Evolutionary conservation across 2,329 filamentous ascomycete genomes (phyloP).

Genomic region (Juglanconis juglandina): DNA sequence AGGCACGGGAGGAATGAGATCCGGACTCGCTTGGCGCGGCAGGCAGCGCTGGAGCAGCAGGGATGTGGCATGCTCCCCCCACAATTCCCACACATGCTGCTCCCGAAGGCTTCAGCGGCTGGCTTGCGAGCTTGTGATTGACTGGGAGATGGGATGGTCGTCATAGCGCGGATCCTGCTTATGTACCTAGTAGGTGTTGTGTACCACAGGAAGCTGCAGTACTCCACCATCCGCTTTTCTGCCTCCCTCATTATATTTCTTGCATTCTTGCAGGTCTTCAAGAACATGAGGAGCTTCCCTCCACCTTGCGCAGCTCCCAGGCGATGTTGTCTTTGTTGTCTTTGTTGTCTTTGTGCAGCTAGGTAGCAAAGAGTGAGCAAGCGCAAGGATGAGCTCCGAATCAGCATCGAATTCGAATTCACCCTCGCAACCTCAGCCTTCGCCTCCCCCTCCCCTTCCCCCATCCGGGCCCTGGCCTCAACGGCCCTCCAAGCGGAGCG

Average conservation of each 20-base stretch:
- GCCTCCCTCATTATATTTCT: neutral
- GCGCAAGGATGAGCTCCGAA: slow-evolving; percentile 32
- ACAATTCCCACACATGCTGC: neutral
- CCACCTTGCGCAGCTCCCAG: neutral
- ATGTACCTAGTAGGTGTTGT: neutral
- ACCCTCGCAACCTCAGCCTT: slow-evolving; percentile 25
- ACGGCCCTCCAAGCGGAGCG: slow-evolving; percentile 44
- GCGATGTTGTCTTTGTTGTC: slow-evolving; percentile 5
- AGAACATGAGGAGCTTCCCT: slow-evolving; percentile 9
- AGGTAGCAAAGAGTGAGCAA: slow-evolving; percentile 11
- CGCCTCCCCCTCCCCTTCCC: slow-evolving; percentile 34
- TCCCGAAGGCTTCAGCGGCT: neutral
- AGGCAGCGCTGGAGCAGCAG: neutral
- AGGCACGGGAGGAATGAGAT: no score
- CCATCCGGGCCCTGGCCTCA: slow-evolving; percentile 22
- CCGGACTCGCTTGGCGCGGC: no score
- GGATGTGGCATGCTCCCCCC: neutral
- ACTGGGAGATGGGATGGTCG: neutral
- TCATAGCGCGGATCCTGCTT: neutral
- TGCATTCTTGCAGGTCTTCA: neutral
- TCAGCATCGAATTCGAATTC: slow-evolving; percentile 10
- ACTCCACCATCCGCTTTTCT: neutral
- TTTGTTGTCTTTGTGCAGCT: slow-evolving; percentile 1
- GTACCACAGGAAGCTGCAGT: neutral
- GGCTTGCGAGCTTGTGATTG: no score